Conservation (phyloP, 129 eudicot species). For the Tagetes patula region DNA sequence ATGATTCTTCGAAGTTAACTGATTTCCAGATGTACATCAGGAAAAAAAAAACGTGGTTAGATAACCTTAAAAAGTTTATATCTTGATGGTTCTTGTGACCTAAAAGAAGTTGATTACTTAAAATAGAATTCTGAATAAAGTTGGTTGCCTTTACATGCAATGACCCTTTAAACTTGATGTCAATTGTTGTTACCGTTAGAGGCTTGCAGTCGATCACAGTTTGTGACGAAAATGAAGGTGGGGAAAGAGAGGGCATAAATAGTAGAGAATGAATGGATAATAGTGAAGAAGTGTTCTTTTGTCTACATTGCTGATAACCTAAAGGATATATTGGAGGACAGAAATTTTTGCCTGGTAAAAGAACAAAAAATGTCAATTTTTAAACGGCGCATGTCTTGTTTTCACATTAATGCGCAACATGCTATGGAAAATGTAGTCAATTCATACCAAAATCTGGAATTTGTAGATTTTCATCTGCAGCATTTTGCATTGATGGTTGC, state of each 20-base stretch:
- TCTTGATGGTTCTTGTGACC: background rate
- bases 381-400: background rate
- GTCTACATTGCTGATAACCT: conserved; percentile 56
- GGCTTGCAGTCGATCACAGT: conserved; percentile 83
- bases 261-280: conserved; percentile 59
- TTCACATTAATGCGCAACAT: conserved; percentile 9
- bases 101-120: background rate
- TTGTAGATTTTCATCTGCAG: conserved; percentile 40
- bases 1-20: background rate
- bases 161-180: conserved; percentile 5
- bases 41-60: background rate
- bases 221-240: conserved; percentile 71
- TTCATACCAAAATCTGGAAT: conserved; percentile 81
- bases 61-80: background rate
- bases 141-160: background rate
- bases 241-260: conserved; percentile 69
- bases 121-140: background rate
- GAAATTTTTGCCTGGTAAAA: conserved; percentile 60
- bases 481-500: conserved; percentile 62
- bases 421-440: background rate
- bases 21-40: background rate
- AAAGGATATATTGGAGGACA: conserved; percentile 91
- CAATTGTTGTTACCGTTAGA: conserved; percentile 50
- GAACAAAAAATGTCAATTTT: conserved; percentile 22
- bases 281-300: conserved; percentile 52